These are phyloP conservation scores for Cordyceps pruinosa DNA, from an alignment of 2,329 filamentous ascomycete genomes.

Conservation along the genomic window DNA sequence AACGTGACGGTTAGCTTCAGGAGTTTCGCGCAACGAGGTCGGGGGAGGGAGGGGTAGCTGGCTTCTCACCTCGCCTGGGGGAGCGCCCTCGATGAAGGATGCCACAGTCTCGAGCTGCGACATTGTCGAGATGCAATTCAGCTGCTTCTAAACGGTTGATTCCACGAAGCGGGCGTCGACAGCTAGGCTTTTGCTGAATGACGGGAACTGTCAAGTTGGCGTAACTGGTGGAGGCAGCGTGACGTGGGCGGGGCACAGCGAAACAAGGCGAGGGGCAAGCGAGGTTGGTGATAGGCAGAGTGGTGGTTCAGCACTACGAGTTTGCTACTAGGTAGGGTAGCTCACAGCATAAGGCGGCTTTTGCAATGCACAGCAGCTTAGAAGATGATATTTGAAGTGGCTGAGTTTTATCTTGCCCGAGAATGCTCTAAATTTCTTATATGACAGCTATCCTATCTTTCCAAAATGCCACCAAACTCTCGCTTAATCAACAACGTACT, in stretches of 20 bases:
- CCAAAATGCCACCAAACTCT: not conserved
- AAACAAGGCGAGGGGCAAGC: conserved; percentile 5
- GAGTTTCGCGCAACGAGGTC: conserved; percentile 14
- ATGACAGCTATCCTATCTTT: not conserved
- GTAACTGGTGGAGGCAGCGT: conserved; percentile 10
- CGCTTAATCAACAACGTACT: not conserved
- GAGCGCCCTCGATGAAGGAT: conserved; percentile 87
- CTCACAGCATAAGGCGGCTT: not conserved
- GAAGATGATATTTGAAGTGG: no score
- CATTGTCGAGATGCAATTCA: conserved; percentile 20
- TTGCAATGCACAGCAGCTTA: no score
- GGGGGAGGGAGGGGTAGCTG: conserved; percentile 12
- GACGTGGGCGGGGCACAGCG: conserved; percentile 10
- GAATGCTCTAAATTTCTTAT: not conserved
- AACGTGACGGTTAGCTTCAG: conserved; percentile 22
- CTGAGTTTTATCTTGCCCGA: conserved; percentile 1
- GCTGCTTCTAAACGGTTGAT: conserved; percentile 3
- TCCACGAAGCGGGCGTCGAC: not conserved
- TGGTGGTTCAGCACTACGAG: no score
- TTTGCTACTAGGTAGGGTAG: no score
- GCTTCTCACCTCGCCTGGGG: conserved; percentile 80
- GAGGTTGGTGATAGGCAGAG: not conserved
- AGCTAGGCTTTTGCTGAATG: not conserved
- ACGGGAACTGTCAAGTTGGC: conserved; percentile 8
- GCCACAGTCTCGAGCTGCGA: conserved; percentile 48